Percentiles rank a stretch among this genome's conserved stretches.
Evolutionary conservation across 2,329 filamentous ascomycete genomes (phyloP).

Genomic region (Cadophora sp.): DNA sequence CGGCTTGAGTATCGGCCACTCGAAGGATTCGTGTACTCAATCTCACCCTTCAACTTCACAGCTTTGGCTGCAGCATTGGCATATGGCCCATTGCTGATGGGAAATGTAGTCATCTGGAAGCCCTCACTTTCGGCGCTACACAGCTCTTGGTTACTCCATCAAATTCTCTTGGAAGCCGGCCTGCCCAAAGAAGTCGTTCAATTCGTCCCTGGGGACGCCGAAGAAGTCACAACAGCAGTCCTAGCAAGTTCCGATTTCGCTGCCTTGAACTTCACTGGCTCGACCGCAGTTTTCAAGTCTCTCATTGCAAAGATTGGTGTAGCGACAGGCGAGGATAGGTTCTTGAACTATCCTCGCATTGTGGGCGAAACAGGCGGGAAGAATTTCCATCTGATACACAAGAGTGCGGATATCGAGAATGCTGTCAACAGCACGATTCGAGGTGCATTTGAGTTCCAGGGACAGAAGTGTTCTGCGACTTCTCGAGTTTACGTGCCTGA

Average conservation of each 20-base stretch:
- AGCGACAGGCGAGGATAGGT: constrained; percentile 81
- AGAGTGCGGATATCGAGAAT: constrained; percentile 77
- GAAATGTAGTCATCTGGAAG: constrained; percentile 96
- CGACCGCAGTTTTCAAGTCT: constrained; percentile 87
- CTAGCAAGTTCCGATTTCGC: constrained; percentile 82
- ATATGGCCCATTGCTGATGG: constrained; percentile 83
- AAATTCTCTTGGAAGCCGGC: constrained; percentile 89
- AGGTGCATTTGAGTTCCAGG: constrained; percentile 88
- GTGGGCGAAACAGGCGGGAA: constrained; percentile 92
- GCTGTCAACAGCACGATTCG: constrained; percentile 83
- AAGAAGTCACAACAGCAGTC: constrained; percentile 79
- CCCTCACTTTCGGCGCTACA: constrained; percentile 86
- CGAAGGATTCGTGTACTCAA: constrained; percentile 93
- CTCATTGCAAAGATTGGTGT: constrained; percentile 86
- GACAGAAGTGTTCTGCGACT: constrained; percentile 89
- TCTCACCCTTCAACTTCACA: constrained; percentile 96
- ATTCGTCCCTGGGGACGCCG: constrained; percentile 88
- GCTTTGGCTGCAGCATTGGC: constrained; percentile 89
- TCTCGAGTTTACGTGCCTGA: constrained; percentile 80
- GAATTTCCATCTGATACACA: constrained; percentile 89
- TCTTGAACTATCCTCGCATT: constrained; percentile 84
- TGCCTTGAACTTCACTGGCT: constrained; percentile 94
- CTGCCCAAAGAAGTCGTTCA: constrained; percentile 89
- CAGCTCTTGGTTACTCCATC: constrained; percentile 87
- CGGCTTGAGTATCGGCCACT: constrained; percentile 87